A percentile compares a stretch with the other conserved stretches of the same genome.
Evolutionary conservation across 2,329 filamentous ascomycete genomes (phyloP).

Genomic region (Pseudogymnoascus sp.): DNA sequence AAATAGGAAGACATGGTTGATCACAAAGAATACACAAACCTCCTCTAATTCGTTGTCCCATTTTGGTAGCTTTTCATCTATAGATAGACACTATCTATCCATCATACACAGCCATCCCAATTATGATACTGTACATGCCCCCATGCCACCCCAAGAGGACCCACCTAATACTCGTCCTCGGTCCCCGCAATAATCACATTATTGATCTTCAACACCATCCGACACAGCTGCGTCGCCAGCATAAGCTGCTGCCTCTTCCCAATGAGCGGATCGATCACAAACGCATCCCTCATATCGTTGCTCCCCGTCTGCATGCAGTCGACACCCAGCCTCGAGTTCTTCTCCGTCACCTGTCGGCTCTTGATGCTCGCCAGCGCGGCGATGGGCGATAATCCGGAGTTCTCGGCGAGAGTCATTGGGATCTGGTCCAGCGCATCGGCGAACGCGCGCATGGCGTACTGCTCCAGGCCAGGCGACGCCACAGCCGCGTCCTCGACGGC

Average conservation of each 20-base stretch:
- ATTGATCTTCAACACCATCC: constrained; percentile 97
- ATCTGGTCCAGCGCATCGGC: constrained; percentile 88
- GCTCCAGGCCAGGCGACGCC: constrained; percentile 92
- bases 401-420: constrained; percentile 94
- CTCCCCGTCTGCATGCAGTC: constrained; percentile 95
- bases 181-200: constrained; percentile 88
- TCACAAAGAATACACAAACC: not conserved
- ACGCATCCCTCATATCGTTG: constrained; percentile 97
- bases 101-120: constrained; percentile 8
- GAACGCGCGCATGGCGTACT: constrained; percentile 98
- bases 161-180: constrained; percentile 71
- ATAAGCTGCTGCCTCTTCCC: constrained; percentile 96
- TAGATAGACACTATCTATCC: constrained; percentile 11
- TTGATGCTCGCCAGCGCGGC: constrained; percentile 92
- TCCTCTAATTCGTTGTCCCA: constrained; percentile 8
- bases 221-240: constrained; percentile 91
- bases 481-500: constrained; percentile 92
- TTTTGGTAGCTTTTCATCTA: constrained; percentile 9
- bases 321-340: constrained; percentile 73
- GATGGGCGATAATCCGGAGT: constrained; percentile 92
- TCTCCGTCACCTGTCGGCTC: constrained; percentile 88
- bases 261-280: constrained; percentile 96
- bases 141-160: constrained; percentile 1
- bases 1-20: not conserved
- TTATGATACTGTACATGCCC: constrained; percentile 10